A percentile compares a stretch with the other conserved stretches of the same genome.
These are phyloP conservation scores for Uncinocarpus reesii DNA, from an alignment of 2,329 filamentous ascomycete genomes.

Conservation along the genomic window DNA sequence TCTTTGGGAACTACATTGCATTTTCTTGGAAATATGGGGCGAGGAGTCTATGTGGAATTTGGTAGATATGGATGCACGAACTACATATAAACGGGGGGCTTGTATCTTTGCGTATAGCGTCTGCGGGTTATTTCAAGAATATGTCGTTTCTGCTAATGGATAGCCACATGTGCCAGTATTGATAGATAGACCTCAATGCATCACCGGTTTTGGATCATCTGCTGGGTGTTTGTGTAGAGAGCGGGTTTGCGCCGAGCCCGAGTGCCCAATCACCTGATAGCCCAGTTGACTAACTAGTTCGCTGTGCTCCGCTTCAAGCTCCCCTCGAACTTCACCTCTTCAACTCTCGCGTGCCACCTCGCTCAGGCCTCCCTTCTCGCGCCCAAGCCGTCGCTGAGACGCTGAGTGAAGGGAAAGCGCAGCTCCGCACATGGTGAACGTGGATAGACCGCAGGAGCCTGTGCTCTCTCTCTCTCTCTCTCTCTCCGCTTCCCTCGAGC, in stretches of 20 bases:
- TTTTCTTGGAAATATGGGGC: slow-evolving; percentile 4
- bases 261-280: not conserved
- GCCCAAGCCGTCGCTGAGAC: not conserved
- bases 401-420: not conserved
- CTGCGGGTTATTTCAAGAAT: not conserved
- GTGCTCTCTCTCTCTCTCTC: not conserved
- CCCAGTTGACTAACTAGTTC: not conserved
- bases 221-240: not conserved
- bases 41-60: not conserved
- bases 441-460: not conserved
- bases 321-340: not conserved
- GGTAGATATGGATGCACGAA: not conserved
- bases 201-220: no score
- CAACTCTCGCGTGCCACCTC: not conserved
- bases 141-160: not conserved
- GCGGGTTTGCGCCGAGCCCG: not conserved
- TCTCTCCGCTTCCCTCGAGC: not conserved
- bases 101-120: slow-evolving; percentile 1
- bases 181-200: not conserved
- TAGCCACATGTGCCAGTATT: not conserved
- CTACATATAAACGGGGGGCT: slow-evolving; percentile 7
- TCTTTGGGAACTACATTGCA: slow-evolving; percentile 2
- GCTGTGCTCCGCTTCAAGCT: not conserved
- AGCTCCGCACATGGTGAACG: not conserved
- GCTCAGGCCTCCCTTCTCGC: not conserved